phyloP scores from a whole-genome alignment of 1,284 basidiomycete genomes.

The Apiotrichum gamsii region DNA sequence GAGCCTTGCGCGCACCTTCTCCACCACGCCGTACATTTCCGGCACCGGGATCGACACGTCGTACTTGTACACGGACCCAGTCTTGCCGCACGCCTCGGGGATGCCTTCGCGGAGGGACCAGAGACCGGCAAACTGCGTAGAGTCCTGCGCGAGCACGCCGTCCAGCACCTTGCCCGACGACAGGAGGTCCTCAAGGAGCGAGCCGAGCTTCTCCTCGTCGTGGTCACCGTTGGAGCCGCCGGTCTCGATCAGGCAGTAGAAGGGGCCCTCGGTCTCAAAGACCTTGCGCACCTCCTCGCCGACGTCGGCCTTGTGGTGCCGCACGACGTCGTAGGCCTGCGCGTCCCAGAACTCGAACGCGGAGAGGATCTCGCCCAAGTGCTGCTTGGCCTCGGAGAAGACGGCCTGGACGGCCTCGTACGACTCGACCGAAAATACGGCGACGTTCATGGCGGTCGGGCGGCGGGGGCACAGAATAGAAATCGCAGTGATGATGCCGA shows the following conservation, averaged over 20 bases:
- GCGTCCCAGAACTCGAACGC: conserved; percentile 95
- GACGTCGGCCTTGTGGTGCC: conserved; percentile 42
- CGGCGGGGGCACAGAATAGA: conserved; percentile 91
- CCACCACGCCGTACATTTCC: conserved; percentile 84
- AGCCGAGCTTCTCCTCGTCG: conserved; percentile 91
- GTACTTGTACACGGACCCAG: conserved; percentile 96
- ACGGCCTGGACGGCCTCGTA: conserved; percentile 55
- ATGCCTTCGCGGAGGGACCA: conserved; percentile 95
- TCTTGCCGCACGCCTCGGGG: conserved; percentile 87
- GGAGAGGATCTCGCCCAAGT: conserved; percentile 91
- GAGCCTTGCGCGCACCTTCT: conserved; percentile 69
- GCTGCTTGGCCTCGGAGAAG: conserved; percentile 55
- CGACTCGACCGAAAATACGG: conserved; percentile 54
- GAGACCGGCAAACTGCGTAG: conserved; percentile 78
- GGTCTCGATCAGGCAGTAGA: conserved; percentile 89
- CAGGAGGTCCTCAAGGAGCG: conserved; percentile 73
- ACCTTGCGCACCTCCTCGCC: conserved; percentile 43
- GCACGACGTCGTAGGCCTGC: conserved; percentile 74
- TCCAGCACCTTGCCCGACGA: conserved; percentile 75
- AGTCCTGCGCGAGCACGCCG: conserved; percentile 88
- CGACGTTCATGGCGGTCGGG: conserved; percentile 58
- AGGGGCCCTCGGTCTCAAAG: conserved; percentile 64
- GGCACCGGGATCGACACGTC: conserved; percentile 87
- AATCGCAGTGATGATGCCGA: conserved; percentile 91
- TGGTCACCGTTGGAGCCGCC: conserved; percentile 90